Conservation (phyloP, 1,284 basidiomycete species). For the Retiboletus flavoniger region DNA sequence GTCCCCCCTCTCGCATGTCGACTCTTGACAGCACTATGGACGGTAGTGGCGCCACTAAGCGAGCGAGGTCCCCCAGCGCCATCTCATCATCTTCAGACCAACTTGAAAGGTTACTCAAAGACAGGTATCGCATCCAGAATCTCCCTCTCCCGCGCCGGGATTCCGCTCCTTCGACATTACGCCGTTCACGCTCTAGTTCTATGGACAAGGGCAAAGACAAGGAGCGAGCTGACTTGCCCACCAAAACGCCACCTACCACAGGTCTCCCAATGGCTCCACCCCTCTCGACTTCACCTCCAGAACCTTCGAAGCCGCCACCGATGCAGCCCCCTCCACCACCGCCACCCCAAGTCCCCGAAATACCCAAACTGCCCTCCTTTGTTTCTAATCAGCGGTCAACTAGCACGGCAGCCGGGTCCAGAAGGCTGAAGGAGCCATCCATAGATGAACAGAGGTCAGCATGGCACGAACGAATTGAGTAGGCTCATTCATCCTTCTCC, state of each 20-base stretch:
- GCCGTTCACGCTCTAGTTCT: slow-evolving; percentile 20
- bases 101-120: slow-evolving; percentile 22
- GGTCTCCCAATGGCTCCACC: slow-evolving; percentile 1
- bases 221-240: neutral
- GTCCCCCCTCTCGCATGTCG: slow-evolving; percentile 16
- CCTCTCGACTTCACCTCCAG: slow-evolving; percentile 8
- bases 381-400: slow-evolving; percentile 9
- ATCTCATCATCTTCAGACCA: slow-evolving; percentile 28
- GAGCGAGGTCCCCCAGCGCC: slow-evolving; percentile 23
- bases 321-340: slow-evolving; percentile 23
- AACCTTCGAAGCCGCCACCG: slow-evolving; percentile 21
- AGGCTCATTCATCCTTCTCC: slow-evolving; percentile 5
- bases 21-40: slow-evolving; percentile 15
- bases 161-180: slow-evolving; percentile 4
- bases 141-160: slow-evolving; percentile 3
- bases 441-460: slow-evolving; percentile 32
- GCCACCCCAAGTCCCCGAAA: slow-evolving; percentile 9
- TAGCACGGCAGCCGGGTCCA: neutral
- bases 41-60: slow-evolving; percentile 10
- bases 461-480: slow-evolving; percentile 37
- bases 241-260: slow-evolving; percentile 5
- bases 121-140: slow-evolving; percentile 12
- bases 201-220: slow-evolving; percentile 2
- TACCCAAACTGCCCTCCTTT: slow-evolving; percentile 25
- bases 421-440: slow-evolving; percentile 20